phyloP scores from a whole-genome alignment of 495 filamentous ascomycete genomes.

The Evernia prunastri region DNA sequence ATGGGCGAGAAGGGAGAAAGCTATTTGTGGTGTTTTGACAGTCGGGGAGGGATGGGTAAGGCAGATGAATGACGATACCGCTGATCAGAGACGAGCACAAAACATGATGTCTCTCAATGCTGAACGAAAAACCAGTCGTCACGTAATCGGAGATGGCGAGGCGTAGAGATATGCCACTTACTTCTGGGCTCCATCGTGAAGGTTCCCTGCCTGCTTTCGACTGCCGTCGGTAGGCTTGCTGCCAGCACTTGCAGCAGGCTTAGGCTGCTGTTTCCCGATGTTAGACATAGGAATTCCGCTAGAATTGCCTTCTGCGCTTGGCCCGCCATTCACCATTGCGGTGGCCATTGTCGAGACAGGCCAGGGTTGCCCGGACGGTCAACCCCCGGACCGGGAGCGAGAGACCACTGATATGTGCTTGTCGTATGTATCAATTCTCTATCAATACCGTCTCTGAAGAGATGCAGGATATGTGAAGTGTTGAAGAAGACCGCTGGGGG shows the following conservation, averaged over 20 bases:
- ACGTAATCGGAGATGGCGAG: not conserved
- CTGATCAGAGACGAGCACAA: not conserved
- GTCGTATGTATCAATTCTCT: not conserved
- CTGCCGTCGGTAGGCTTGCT: constrained; percentile 45
- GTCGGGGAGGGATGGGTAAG: not conserved
- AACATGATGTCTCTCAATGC: not conserved
- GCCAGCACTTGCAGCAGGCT: constrained; percentile 36
- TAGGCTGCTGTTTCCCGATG: constrained; percentile 41
- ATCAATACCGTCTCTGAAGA: not conserved
- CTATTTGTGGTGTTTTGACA: not conserved
- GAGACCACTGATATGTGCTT: not conserved
- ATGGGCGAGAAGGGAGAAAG: not conserved
- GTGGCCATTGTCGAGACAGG: constrained; percentile 28
- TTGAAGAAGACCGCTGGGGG: constrained; percentile 4
- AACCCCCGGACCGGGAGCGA: constrained; percentile 17
- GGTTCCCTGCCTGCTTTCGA: constrained; percentile 52
- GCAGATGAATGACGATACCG: not conserved
- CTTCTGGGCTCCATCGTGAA: constrained; percentile 50
- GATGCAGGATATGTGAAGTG: not conserved
- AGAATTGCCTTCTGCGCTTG: constrained; percentile 36
- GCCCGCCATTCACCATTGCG: constrained; percentile 43
- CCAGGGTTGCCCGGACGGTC: constrained; percentile 12
- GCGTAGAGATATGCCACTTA: constrained; percentile 30
- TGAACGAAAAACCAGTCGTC: not conserved
- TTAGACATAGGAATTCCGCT: constrained; percentile 32